Evolutionary conservation across 1,139 yeast genomes (phyloP), one percentile per base, ranked within the genome.

Genomic region (Kluyveromyces marxianus): DNA sequence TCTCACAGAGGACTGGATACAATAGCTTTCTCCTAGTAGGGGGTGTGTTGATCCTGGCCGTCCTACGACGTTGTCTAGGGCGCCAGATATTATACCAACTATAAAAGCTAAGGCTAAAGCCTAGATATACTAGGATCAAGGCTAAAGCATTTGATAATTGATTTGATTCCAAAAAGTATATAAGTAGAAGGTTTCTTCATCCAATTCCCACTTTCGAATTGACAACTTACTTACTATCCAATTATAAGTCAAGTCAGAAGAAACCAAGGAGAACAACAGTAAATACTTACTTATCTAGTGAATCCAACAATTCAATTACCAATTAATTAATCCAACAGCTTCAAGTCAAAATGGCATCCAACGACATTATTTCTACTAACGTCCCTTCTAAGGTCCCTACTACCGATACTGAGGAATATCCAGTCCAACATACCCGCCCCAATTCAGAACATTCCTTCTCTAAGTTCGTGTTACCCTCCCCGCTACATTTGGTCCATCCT

Each of bases 1-100:
- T 8, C 25, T 39, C 14, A 44, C 33, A 10, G 25, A 44, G 27
- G 28, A 35, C 27, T 39, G 46, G 43, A 44, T 44, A 21, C 38
- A 40, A 29, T 34, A 41, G 41, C 37, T 35, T 35, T 35, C 37
- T 35, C 27, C 37, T 35, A 35, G 37, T 35, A 25, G 37, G 37
- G 37, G 37, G 37, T 35, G 25, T 35, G 37, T 35, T 35, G 27
- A 14, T 35, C 37, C 37, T 4, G 4, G 37, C 6, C 26, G 37
- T 25, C 24, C 26, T 25, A 24, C 10, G 27, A 7, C 26, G 26
- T 4, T 21, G 4, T 35, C 37, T 35, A 25, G 24, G 25, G 8
- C 37, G 26, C 37, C 37, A 35, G 26, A 4, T 35, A 8, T 21
- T 35, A 26, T 4, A 35, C 37, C 37, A 21, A 35, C 7, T 25